Evolutionary conservation across 2,329 filamentous ascomycete species (phyloP).

Genomic region (Fusarium verticillioides): DNA sequence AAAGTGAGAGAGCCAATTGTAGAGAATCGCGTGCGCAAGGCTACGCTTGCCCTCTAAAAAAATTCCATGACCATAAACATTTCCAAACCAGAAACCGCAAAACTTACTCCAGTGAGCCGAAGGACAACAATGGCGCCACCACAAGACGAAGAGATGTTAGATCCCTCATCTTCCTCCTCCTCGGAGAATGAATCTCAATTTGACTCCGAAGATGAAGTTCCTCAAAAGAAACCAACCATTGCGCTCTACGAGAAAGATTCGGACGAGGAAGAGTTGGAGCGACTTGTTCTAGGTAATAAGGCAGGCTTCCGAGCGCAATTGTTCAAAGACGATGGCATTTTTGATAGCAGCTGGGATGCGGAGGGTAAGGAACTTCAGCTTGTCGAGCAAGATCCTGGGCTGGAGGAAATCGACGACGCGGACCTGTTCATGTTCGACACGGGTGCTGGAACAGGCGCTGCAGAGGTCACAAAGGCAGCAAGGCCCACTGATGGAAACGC

Average conservation of each 20-base stretch:
- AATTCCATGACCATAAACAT: conserved; percentile 42
- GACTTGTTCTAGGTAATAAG: conserved; percentile 87
- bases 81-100: conserved; percentile 30
- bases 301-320: conserved; percentile 83
- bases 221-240: conserved; percentile 46
- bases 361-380: conserved; percentile 50
- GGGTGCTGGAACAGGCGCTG: conserved; percentile 57
- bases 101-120: conserved; percentile 22
- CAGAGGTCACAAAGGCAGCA: conserved; percentile 45
- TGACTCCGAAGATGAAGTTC: conserved; percentile 44
- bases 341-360: conserved; percentile 47
- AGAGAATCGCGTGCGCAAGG: conserved; percentile 41
- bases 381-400: conserved; percentile 59
- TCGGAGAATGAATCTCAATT: conserved; percentile 47
- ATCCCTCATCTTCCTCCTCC: conserved; percentile 42
- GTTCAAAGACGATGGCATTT: conserved; percentile 62
- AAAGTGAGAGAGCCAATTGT: conserved; percentile 26
- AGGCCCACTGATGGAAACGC: conserved; percentile 51
- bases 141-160: conserved; percentile 45
- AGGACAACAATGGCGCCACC: conserved; percentile 47
- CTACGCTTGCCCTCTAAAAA: conserved; percentile 48
- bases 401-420: conserved; percentile 77
- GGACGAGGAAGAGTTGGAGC: conserved; percentile 86
- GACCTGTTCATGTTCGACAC: conserved; percentile 89
- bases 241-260: conserved; percentile 74